These are phyloP conservation scores for Quercus aquifolioides DNA, from an alignment of 306 rosid genomes.

Conservation along the genomic window DNA sequence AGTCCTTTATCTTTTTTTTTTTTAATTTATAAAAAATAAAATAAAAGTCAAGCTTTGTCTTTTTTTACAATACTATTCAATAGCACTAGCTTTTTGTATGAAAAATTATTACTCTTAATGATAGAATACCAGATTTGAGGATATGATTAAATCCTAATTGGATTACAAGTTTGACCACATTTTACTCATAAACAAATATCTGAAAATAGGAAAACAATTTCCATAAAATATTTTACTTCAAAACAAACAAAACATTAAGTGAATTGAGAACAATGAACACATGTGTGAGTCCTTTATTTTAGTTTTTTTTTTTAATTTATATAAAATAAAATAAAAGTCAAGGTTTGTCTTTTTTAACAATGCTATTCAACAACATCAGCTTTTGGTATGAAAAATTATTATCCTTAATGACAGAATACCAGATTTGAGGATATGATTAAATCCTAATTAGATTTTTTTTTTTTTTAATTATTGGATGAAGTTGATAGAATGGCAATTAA, in stretches of 20 bases:
- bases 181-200: no score
- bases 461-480: no score
- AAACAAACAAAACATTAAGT: no score
- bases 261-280: no score
- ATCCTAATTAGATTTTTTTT: neutral
- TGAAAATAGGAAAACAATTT: no score
- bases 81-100: neutral
- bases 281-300: no score
- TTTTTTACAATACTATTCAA: neutral
- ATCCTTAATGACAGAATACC: neutral
- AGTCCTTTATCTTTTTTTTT: no score
- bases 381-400: neutral
- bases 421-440: neutral
- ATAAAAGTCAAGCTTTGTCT: neutral
- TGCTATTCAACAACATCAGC: neutral
- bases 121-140: neutral
- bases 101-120: neutral
- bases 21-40: no score
- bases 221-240: no score
- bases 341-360: neutral
- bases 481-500: neutral
- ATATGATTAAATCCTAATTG: neutral
- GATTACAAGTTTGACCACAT: neutral
- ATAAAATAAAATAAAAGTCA: neutral
- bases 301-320: no score